phyloP scores from a whole-genome alignment of 495 filamentous ascomycete species.

The Podospora sp. region DNA sequence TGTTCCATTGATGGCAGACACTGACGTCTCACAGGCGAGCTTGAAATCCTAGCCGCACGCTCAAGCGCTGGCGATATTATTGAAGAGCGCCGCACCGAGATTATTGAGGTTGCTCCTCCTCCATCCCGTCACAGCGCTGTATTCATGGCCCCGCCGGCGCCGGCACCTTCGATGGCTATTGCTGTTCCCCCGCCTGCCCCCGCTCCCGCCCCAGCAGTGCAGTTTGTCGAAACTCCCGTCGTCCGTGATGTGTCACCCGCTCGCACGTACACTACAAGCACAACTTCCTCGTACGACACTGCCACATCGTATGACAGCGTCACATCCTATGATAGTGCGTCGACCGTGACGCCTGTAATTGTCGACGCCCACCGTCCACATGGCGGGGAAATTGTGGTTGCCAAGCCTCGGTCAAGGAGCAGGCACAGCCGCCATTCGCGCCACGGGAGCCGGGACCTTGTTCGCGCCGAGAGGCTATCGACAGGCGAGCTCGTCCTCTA shows the following conservation, averaged over 20 bases:
- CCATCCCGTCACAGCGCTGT: conserved; percentile 29
- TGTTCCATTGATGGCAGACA: not conserved
- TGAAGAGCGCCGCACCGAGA: conserved; percentile 25
- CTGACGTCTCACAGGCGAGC: conserved; percentile 39
- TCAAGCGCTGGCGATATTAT: conserved; percentile 36
- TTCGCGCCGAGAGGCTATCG: conserved; percentile 49
- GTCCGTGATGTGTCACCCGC: conserved; percentile 45
- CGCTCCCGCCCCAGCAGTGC: conserved; percentile 23
- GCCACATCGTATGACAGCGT: conserved; percentile 32
- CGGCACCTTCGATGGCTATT: conserved; percentile 40
- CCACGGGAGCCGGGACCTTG: conserved; percentile 44
- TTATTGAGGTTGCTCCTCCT: conserved; percentile 24
- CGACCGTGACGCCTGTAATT: conserved; percentile 35
- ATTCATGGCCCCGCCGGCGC: conserved; percentile 42
- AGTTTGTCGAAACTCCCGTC: conserved; percentile 45
- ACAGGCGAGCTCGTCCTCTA: conserved; percentile 57
- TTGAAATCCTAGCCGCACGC: conserved; percentile 42
- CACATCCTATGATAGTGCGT: conserved; percentile 25
- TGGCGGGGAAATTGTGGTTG: conserved; percentile 52
- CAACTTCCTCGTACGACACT: conserved; percentile 5
- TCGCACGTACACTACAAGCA: conserved; percentile 26
- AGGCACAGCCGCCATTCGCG: conserved; percentile 19
- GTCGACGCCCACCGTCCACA: conserved; percentile 33
- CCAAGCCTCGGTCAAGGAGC: conserved; percentile 26
- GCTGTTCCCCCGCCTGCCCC: conserved; percentile 19